phyloP scores from a whole-genome alignment of 495 filamentous ascomycete species.

The Hypoxylon lenormandii region DNA sequence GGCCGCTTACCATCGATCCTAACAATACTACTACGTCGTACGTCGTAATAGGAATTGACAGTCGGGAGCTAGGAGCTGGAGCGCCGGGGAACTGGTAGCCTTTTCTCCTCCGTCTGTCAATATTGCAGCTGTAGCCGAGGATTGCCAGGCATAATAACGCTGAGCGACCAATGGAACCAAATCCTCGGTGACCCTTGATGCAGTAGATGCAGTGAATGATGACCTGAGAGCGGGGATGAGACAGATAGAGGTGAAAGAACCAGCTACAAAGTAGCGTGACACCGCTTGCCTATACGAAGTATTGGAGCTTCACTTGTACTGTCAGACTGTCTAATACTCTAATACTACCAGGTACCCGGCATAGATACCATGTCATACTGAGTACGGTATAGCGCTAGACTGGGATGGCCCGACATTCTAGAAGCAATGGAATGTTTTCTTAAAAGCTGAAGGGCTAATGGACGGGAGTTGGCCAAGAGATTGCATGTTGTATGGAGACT shows the following conservation, averaged over 20 bases:
- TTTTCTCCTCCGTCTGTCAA: slow-evolving; percentile 14
- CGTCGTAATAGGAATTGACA: slow-evolving; percentile 19
- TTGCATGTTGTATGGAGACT: not conserved
- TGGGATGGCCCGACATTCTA: slow-evolving; percentile 9
- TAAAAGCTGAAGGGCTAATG: not conserved
- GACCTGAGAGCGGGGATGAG: slow-evolving; percentile 20
- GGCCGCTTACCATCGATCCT: slow-evolving; percentile 12
- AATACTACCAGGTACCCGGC: too few relatives aligned
- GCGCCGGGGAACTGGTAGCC: slow-evolving; percentile 8
- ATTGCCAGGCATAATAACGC: slow-evolving; percentile 14
- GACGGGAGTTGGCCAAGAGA: too few relatives aligned
- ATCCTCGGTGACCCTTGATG: slow-evolving; percentile 24
- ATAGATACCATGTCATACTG: slow-evolving; percentile 13
- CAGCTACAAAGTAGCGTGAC: slow-evolving; percentile 8
- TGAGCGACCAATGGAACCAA: slow-evolving; percentile 14
- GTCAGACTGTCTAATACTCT: too few relatives aligned
- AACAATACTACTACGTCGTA: slow-evolving; percentile 13
- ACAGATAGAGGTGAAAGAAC: not conserved
- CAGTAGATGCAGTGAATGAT: slow-evolving; percentile 27
- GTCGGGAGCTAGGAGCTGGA: not conserved
- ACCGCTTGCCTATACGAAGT: slow-evolving; percentile 36
- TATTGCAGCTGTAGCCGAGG: slow-evolving; percentile 26
- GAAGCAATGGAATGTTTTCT: not conserved
- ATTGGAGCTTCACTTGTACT: too few relatives aligned
- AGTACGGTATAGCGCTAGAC: slow-evolving; percentile 18